Conservation (phyloP, 176 grass and related monocot species). For the Oropetium thomaeum region DNA sequence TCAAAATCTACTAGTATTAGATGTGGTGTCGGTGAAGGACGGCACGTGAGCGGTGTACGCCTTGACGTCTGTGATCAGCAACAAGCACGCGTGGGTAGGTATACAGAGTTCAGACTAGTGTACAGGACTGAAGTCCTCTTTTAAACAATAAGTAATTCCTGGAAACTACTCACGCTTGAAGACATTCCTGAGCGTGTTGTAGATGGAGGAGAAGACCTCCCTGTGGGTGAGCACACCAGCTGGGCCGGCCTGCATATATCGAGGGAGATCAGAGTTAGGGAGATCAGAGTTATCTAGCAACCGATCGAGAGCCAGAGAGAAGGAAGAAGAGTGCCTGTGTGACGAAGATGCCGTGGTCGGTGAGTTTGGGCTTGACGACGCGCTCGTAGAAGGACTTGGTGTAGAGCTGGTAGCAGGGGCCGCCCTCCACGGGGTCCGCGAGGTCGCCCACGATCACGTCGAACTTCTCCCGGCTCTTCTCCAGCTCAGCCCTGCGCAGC, state of each 20-base stretch:
- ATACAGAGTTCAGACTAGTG: background rate
- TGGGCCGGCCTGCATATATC: background rate
- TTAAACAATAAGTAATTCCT: background rate
- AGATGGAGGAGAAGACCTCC: slow-evolving; percentile 39
- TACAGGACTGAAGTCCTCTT: background rate
- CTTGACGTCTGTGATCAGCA: slow-evolving; percentile 48
- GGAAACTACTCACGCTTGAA: background rate
- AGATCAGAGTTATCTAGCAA: background rate
- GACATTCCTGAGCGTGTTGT: slow-evolving; percentile 47
- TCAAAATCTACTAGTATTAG: no score
- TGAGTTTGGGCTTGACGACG: slow-evolving; percentile 55
- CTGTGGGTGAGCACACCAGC: background rate
- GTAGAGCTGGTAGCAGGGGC: slow-evolving; percentile 80
- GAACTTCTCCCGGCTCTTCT: slow-evolving; percentile 50
- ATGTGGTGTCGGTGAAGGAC: slow-evolving; percentile 73
- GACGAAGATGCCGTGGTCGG: slow-evolving; percentile 54
- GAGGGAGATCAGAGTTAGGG: no score
- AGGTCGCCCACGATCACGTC: slow-evolving; percentile 74
- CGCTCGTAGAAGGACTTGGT: slow-evolving; percentile 70
- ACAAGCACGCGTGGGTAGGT: background rate
- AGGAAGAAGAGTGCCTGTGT: slow-evolving; percentile 62
- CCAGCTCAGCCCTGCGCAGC: slow-evolving; percentile 71
- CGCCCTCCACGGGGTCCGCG: slow-evolving; percentile 62
- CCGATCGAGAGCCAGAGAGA: background rate
- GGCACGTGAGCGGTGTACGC: slow-evolving; percentile 73